phyloP scores from a whole-genome alignment of 176 grass and related monocot genomes.

The Avena atlantica region DNA sequence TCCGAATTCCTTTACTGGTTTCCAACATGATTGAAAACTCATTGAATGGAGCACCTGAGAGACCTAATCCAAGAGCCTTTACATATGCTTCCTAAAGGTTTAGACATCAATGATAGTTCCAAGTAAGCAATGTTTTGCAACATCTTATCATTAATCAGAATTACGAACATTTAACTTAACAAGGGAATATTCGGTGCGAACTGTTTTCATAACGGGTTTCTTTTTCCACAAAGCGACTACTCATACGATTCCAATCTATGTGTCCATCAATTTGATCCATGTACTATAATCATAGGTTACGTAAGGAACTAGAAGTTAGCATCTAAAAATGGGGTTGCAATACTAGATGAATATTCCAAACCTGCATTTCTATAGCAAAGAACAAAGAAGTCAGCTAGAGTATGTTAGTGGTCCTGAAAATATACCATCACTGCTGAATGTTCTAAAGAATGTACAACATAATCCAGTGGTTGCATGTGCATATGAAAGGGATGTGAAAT shows the following conservation, averaged over 20 bases:
- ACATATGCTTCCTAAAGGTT: constrained; percentile 89
- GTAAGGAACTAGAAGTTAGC: not conserved
- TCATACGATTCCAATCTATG: not conserved
- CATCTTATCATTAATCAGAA: not conserved
- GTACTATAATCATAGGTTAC: not conserved
- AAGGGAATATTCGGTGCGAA: not conserved
- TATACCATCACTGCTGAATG: not conserved
- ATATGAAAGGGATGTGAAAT: constrained; percentile 1
- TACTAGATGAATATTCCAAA: not conserved
- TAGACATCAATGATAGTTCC: constrained; percentile 24
- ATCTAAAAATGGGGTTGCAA: not conserved
- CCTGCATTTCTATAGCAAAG: not conserved
- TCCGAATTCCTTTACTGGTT: constrained; percentile 38
- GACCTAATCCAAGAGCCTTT: constrained; percentile 89
- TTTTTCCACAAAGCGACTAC: not conserved
- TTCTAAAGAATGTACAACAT: constrained; percentile 12
- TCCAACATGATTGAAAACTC: constrained; percentile 69
- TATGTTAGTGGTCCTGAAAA: not conserved
- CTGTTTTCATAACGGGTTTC: not conserved
- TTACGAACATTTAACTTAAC: not conserved
- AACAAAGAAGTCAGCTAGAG: not conserved
- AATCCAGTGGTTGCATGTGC: not conserved
- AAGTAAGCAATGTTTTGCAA: not conserved
- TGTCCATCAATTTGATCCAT: not conserved
- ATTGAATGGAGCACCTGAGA: constrained; percentile 84